Conservation (phyloP, 2,329 filamentous ascomycete species). For the Talaromyces sp. region DNA sequence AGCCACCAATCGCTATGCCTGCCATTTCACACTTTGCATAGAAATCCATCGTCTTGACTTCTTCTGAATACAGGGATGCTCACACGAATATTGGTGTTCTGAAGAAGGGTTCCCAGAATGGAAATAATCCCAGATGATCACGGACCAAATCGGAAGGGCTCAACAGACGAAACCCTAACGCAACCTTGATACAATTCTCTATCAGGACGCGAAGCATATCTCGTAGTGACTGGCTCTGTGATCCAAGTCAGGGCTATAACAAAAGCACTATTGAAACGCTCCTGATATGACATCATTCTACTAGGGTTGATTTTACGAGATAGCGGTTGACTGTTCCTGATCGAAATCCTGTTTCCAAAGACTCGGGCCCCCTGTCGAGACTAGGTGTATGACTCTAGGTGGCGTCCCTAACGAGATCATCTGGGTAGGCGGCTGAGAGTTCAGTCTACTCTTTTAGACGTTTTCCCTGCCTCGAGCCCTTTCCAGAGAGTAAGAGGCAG, state of each 20-base stretch:
- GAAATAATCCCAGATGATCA: constrained; percentile 1
- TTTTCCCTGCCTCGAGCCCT: not conserved
- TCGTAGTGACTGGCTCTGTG: not conserved
- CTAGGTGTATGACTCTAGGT: not conserved
- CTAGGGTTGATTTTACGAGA: not conserved
- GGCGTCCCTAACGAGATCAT: not conserved
- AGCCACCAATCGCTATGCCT: constrained; percentile 9
- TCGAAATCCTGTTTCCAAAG: not conserved
- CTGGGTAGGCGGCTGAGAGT: not conserved
- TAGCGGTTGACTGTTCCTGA: not conserved
- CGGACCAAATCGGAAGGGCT: not conserved
- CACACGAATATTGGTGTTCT: not conserved
- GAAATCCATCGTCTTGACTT: not conserved
- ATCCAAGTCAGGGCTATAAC: not conserved
- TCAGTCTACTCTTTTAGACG: not conserved
- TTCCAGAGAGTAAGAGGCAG: too few relatives aligned
- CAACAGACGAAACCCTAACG: not conserved
- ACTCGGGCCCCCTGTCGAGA: not conserved
- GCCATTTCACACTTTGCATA: not conserved
- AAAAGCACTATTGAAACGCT: not conserved
- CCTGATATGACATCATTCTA: not conserved
- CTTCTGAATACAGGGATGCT: not conserved
- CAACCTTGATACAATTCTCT: not conserved
- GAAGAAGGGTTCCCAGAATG: not conserved
- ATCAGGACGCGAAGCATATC: not conserved